Evolutionary conservation across 2,329 filamentous ascomycete genomes (phyloP), one percentile per base, ranked within the genome.

Genomic region (Ceratocystis colombiana): DNA sequence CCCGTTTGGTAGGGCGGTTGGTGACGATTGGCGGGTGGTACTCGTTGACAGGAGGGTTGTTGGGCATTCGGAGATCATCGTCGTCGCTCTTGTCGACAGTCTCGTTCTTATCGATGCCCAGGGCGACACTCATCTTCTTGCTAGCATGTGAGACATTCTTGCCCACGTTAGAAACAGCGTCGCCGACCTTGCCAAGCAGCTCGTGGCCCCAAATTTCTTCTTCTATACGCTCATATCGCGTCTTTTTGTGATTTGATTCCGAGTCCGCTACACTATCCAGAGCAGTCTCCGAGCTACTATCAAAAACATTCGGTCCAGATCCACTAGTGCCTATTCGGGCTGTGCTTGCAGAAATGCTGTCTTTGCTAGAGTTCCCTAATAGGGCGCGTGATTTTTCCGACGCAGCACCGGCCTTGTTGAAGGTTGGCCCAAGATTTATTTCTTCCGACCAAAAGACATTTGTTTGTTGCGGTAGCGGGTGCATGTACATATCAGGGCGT

Each of bases 401-500:
- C 3, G 73, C 63, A 20, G 66, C 67, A 59, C 74, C 74, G n/a
- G 86, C 82, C 71, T 86, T 86, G 41, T 86, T 86, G 45, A 88
- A 81, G 2, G 84, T 85, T 1, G 92, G 92, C 0, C 92, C 92
- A 76, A 92, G 82, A 69, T 80, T 80, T 70, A 96, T 95, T 75
- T 96, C 92, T 73, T 94, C 88, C 41, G 82, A 79, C 92, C 92
- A 96, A 76, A 89, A 90, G 12, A 88, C 87, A 72, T 96, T 96
- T 33, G 90, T 96, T 72, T 86, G 87, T 71, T 90, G 94, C 0
- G 90, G 89, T 57, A 85, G 84, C 1, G 88, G 91, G 72, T 96
- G 91, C 63, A 85, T 81, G 74, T 96, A 94, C 10, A 85, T 75
- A 50, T 83, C 84, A 0, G 89, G 89, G 73, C 91, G 84, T 70